Percentiles rank a stretch among this genome's conserved stretches.
phyloP scores from a whole-genome alignment of 2,329 filamentous ascomycete genomes.

The Colletotrichum tropicicola region DNA sequence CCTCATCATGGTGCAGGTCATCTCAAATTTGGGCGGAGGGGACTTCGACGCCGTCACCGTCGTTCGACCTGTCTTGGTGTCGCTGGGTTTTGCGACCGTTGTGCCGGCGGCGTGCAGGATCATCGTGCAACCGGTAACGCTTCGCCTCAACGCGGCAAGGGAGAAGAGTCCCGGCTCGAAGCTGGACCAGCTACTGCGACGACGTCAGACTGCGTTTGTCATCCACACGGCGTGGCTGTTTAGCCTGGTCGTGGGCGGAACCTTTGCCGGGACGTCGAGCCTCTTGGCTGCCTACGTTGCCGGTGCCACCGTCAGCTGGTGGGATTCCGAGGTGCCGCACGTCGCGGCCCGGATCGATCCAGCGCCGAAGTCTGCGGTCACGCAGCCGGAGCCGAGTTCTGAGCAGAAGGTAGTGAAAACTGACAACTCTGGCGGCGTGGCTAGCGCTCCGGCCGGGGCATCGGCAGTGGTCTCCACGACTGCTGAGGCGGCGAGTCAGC shows the following conservation, averaged over 20 bases:
- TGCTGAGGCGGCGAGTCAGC: not conserved
- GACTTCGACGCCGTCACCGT: constrained; percentile 44
- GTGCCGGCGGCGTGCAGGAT: constrained; percentile 57
- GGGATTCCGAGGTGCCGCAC: constrained; percentile 52
- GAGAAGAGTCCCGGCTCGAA: constrained; percentile 30
- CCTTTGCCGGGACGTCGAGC: constrained; percentile 70
- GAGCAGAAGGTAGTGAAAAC: not conserved
- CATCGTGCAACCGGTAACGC: constrained; percentile 51
- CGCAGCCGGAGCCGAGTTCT: not conserved
- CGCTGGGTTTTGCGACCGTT: constrained; percentile 58
- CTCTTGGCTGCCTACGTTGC: constrained; percentile 72
- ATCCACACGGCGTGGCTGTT: constrained; percentile 61
- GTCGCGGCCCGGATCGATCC: not conserved
- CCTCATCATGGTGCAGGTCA: constrained; percentile 79
- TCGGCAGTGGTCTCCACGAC: too few species aligned
- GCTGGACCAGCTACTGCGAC: constrained; percentile 37
- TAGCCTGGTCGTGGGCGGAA: constrained; percentile 56
- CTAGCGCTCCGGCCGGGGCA: not conserved
- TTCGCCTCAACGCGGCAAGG: constrained; percentile 42
- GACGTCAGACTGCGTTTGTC: constrained; percentile 47
- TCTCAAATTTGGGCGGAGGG: constrained; percentile 67
- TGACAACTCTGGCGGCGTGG: not conserved
- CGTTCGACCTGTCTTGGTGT: constrained; percentile 55
- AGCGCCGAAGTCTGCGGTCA: not conserved
- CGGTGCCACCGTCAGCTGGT: constrained; percentile 68